Percentiles rank a stretch among this genome's conserved stretches.
These are phyloP conservation scores for Solanum neorickii DNA, from an alignment of 257 asterid genomes.

Conservation along the genomic window DNA sequence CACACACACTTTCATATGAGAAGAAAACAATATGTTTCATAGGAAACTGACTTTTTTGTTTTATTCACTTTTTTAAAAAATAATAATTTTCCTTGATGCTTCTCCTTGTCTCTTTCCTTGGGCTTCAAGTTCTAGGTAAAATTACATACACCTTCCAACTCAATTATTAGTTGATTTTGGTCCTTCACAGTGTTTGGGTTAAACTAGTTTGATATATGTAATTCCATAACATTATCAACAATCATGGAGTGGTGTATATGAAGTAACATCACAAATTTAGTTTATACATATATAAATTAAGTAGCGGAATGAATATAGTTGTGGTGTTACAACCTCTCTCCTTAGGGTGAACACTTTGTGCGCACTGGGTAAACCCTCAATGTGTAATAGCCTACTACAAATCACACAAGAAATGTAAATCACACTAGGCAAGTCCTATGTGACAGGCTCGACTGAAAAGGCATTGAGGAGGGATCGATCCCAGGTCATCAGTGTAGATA, in stretches of 20 bases:
- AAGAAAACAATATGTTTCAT: neutral
- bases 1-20: neutral
- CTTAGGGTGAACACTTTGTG: too few species aligned
- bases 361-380: rapidly evolving
- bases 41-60: neutral
- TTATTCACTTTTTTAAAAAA: neutral
- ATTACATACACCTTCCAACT: neutral
- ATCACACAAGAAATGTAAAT: rapidly evolving
- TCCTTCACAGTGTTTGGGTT: neutral
- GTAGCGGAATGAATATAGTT: too few species aligned
- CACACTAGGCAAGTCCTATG: too few species aligned
- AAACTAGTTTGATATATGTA: neutral
- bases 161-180: neutral
- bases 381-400: too few species aligned
- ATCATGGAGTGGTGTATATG: neutral
- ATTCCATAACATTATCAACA: neutral
- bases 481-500: too few species aligned
- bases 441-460: too few species aligned
- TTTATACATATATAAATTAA: neutral
- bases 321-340: rapidly evolving
- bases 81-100: neutral
- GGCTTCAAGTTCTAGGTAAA: neutral
- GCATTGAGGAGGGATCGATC: too few species aligned
- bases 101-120: neutral
- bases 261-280: neutral